Evolutionary conservation across 2,329 filamentous ascomycete genomes (phyloP).

Genomic region (Ascochyta rabiei): DNA sequence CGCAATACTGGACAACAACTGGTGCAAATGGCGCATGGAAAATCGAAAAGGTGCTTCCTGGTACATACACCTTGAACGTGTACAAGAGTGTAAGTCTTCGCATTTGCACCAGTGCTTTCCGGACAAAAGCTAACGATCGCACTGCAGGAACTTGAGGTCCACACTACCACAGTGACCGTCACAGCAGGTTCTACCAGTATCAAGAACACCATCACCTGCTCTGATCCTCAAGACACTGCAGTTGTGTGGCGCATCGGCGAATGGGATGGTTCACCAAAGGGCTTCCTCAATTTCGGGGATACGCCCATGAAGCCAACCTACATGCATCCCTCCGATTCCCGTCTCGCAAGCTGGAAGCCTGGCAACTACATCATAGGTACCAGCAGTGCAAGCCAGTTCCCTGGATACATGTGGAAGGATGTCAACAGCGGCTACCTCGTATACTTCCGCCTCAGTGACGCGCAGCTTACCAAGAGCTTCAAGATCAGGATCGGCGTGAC

Average conservation of each 20-base stretch:
- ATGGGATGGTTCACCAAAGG: constrained; percentile 63
- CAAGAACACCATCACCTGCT: constrained; percentile 57
- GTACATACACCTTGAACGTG: constrained; percentile 68
- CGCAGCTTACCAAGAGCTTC: constrained; percentile 26
- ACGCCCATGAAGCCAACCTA: constrained; percentile 51
- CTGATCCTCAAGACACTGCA: constrained; percentile 54
- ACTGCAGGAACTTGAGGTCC: constrained; percentile 32
- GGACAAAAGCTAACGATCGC: not conserved
- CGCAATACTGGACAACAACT: constrained; percentile 49
- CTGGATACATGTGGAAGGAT: constrained; percentile 53
- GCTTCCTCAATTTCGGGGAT: constrained; percentile 62
- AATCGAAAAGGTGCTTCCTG: constrained; percentile 67
- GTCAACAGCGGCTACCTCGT: constrained; percentile 52
- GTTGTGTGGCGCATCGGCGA: constrained; percentile 66
- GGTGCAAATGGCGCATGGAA: constrained; percentile 54
- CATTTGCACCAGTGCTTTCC: no score
- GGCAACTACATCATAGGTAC: constrained; percentile 31
- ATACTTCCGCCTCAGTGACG: constrained; percentile 45
- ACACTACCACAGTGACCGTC: constrained; percentile 49
- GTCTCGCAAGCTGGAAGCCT: constrained; percentile 33
- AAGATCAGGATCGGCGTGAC: constrained; percentile 34
- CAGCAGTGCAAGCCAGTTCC: constrained; percentile 33
- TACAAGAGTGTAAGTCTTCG: constrained; percentile 53
- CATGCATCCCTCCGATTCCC: constrained; percentile 50
- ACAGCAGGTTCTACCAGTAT: constrained; percentile 55